Percentiles rank a stretch among this genome's conserved stretches.
Evolutionary conservation across 2,329 filamentous ascomycete species (phyloP).

Genomic region (Trichoderma koningii): DNA sequence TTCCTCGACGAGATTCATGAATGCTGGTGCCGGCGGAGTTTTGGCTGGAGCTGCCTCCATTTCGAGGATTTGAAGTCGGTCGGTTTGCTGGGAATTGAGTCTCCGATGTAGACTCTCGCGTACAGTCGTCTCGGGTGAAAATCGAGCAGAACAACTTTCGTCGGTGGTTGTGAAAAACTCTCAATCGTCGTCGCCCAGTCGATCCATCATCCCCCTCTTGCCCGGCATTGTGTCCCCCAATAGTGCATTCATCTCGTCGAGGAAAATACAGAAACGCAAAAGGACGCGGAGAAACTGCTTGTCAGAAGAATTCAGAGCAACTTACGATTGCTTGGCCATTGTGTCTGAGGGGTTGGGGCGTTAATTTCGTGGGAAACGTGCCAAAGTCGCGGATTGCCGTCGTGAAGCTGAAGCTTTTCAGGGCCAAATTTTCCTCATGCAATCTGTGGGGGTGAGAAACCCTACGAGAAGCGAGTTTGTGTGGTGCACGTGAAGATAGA

Average conservation of each 20-base stretch:
- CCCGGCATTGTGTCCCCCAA: conserved; percentile 25
- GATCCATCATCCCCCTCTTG: conserved; percentile 30
- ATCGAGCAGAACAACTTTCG: neutral
- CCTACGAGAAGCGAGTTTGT: conserved; percentile 41
- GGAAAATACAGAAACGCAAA: neutral
- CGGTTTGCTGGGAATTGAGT: neutral
- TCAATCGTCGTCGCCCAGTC: neutral
- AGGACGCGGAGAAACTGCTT: neutral
- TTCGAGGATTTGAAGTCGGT: neutral
- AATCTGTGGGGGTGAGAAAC: conserved; percentile 46
- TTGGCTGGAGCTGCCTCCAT: neutral
- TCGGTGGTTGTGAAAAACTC: neutral
- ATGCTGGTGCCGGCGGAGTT: conserved; percentile 1
- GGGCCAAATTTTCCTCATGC: conserved; percentile 39
- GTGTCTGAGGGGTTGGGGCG: conserved; percentile 51
- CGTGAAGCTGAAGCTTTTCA: conserved; percentile 41
- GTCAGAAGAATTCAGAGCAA: conserved; percentile 34
- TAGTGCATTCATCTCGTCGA: conserved; percentile 12
- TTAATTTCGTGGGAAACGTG: conserved; percentile 45
- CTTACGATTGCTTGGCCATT: conserved; percentile 68
- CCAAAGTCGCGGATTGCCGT: conserved; percentile 43
- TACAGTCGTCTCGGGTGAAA: neutral
- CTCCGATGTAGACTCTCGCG: no score
- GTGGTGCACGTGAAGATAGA: conserved; percentile 41
- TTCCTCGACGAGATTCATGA: conserved; percentile 7